phyloP scores from a whole-genome alignment of 768 basidiomycete species.

The Leucosporidium scottii region DNA sequence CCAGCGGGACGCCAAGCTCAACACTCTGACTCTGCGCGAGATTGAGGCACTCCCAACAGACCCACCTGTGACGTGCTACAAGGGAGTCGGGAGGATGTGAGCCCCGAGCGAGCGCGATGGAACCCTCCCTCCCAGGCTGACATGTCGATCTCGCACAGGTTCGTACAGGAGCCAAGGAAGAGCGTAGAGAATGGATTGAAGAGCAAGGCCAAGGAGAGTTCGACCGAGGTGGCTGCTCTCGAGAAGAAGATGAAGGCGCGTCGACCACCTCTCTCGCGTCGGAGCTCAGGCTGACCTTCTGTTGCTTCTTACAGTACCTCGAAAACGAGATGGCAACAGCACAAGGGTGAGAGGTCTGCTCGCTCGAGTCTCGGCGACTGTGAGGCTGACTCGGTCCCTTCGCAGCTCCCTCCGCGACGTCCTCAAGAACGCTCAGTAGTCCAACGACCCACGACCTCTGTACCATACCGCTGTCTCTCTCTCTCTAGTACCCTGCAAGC shows the following conservation, averaged over 20 bases:
- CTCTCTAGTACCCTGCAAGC: neutral
- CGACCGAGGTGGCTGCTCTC: slow-evolving; percentile 13
- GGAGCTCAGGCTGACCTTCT: no score
- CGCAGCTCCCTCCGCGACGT: slow-evolving; percentile 4
- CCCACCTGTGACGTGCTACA: slow-evolving; percentile 13
- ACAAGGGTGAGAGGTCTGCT: neutral
- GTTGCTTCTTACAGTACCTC: neutral
- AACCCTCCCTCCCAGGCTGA: neutral
- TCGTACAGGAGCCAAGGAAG: slow-evolving; percentile 32
- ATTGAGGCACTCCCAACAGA: slow-evolving; percentile 25
- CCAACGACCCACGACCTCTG: neutral
- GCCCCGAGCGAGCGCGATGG: neutral
- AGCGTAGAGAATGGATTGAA: slow-evolving; percentile 27
- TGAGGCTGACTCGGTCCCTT: neutral
- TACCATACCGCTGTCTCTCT: neutral
- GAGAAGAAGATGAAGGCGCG: slow-evolving; percentile 31
- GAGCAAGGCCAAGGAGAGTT: slow-evolving; percentile 21
- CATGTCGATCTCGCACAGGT: slow-evolving; percentile 2
- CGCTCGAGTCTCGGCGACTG: neutral
- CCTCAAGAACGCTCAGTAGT: neutral
- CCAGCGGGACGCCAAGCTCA: slow-evolving; percentile 27
- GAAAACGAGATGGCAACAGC: neutral
- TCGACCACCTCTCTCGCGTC: no score
- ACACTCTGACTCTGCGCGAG: slow-evolving; percentile 28
- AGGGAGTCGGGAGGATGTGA: slow-evolving; percentile 30